Percentiles rank a stretch among this genome's conserved stretches.
phyloP scores from a whole-genome alignment of 805 yeast species.

The Ogataea paradorogensis region DNA sequence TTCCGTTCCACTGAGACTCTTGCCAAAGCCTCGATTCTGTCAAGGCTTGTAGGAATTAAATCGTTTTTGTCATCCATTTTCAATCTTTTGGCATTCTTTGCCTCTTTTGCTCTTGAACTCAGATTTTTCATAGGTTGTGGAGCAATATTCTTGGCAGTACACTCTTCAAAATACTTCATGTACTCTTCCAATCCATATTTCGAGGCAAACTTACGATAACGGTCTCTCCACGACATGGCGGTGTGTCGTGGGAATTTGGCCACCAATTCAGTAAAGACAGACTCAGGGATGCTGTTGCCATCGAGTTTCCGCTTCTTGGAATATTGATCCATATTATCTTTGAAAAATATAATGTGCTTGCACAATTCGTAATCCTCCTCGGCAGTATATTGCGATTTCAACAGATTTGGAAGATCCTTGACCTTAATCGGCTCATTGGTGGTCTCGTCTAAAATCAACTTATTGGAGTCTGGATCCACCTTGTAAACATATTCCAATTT shows the following conservation, averaged over 20 bases:
- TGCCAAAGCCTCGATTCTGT: slow-evolving; percentile 27
- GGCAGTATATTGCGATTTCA: slow-evolving; percentile 65
- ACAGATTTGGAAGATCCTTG: slow-evolving; percentile 42
- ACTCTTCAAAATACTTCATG: slow-evolving; percentile 48
- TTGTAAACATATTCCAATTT: slow-evolving; percentile 47
- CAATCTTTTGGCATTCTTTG: slow-evolving; percentile 21
- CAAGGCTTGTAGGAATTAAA: slow-evolving; percentile 14
- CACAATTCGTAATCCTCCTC: slow-evolving; percentile 67
- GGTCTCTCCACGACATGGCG: slow-evolving; percentile 76
- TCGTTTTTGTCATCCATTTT: slow-evolving; percentile 10
- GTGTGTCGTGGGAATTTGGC: slow-evolving; percentile 51
- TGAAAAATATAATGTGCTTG: slow-evolving; percentile 26
- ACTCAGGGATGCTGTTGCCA: slow-evolving; percentile 32
- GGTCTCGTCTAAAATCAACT: slow-evolving; percentile 38
- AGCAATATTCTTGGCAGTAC: slow-evolving; percentile 33
- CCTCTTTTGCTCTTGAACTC: slow-evolving; percentile 44
- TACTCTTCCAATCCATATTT: slow-evolving; percentile 61
- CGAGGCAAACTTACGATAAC: slow-evolving; percentile 67
- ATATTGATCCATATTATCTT: slow-evolving; percentile 19
- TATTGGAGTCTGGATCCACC: slow-evolving; percentile 42
- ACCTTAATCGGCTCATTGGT: slow-evolving; percentile 41
- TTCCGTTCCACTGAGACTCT: slow-evolving; percentile 28
- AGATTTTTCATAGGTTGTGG: slow-evolving; percentile 61
- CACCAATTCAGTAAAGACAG: slow-evolving; percentile 40
- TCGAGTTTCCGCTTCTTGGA: slow-evolving; percentile 24